A percentile compares a stretch with the other conserved stretches of the same genome.
Conservation (phyloP, 495 filamentous ascomycete species). For the Articulospora tetracladia region DNA sequence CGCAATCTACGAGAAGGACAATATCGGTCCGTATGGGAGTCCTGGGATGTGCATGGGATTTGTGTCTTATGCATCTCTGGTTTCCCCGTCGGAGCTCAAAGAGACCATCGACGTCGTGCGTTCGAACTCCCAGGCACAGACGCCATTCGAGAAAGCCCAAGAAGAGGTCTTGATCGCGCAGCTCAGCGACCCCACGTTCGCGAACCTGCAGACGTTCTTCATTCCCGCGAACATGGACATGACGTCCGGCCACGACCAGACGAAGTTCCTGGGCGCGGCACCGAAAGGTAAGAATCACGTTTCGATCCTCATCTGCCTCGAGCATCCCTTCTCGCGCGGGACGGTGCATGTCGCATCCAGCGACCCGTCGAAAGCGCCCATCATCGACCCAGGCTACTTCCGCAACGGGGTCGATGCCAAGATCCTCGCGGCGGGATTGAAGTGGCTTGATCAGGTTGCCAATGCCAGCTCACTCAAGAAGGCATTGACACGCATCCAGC, state of each 20-base stretch:
- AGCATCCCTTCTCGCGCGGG: slow-evolving; percentile 50
- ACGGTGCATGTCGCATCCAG: slow-evolving; percentile 46
- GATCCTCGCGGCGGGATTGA: slow-evolving; percentile 1
- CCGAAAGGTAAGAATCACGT: slow-evolving; percentile 4
- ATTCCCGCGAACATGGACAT: slow-evolving; percentile 6
- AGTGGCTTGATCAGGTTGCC: slow-evolving; percentile 1
- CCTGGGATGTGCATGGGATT: slow-evolving; percentile 2
- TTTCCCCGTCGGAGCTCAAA: not conserved
- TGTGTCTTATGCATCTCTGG: not conserved
- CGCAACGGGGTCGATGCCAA: not conserved
- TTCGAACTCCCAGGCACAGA: not conserved
- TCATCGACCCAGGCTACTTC: slow-evolving; percentile 49
- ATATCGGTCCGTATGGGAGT: not conserved
- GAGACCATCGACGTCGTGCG: not conserved
- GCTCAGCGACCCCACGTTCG: slow-evolving; percentile 1
- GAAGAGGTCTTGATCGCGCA: not conserved
- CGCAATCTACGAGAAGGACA: not conserved
- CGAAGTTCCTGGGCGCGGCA: not conserved
- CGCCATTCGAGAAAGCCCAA: slow-evolving; percentile 1
- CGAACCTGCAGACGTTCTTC: slow-evolving; percentile 6
- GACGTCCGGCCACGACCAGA: not conserved
- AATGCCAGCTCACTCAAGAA: not conserved
- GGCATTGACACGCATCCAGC: not conserved
- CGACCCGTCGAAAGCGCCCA: slow-evolving; percentile 30
- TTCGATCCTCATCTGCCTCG: not conserved